Conservation (phyloP, 768 basidiomycete genomes). For the Panus rudis region DNA sequence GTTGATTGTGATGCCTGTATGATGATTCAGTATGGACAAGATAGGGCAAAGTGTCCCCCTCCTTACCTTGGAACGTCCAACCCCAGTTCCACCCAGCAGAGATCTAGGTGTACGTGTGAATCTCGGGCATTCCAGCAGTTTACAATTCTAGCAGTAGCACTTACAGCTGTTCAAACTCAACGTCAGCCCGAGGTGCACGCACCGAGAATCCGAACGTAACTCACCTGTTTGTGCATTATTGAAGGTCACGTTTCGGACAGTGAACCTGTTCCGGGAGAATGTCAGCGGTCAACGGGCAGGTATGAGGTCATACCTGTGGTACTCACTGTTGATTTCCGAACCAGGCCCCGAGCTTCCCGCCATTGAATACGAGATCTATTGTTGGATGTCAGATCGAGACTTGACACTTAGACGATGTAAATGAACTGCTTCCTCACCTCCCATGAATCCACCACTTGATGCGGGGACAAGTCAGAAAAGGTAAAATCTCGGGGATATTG, state of each 20-base stretch:
- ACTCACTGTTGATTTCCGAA: constrained; percentile 76
- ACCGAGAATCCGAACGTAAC: no score
- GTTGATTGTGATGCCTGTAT: constrained; percentile 30
- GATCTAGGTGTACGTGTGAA: constrained; percentile 7
- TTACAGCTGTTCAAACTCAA: no score
- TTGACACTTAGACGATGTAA: neutral
- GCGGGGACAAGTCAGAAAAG: neutral
- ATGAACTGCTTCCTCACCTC: constrained; percentile 38
- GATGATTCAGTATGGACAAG: neutral
- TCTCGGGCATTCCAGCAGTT: neutral
- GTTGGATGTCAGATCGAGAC: neutral
- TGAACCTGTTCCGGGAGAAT: constrained; percentile 40
- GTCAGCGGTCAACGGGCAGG: neutral
- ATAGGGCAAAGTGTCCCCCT: neutral
- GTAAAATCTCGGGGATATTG: neutral
- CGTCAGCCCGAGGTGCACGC: no score
- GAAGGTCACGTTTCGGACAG: constrained; percentile 55
- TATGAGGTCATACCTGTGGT: neutral
- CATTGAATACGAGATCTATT: constrained; percentile 39
- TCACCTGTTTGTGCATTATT: constrained; percentile 39
- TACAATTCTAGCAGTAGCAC: neutral
- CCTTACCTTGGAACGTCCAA: constrained; percentile 43
- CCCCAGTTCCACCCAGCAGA: constrained; percentile 27
- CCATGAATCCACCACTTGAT: constrained; percentile 39
- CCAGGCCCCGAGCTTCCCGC: constrained; percentile 28